Conservation (phyloP, 2,329 filamentous ascomycete genomes). For the Parastagonospora nodorum region DNA sequence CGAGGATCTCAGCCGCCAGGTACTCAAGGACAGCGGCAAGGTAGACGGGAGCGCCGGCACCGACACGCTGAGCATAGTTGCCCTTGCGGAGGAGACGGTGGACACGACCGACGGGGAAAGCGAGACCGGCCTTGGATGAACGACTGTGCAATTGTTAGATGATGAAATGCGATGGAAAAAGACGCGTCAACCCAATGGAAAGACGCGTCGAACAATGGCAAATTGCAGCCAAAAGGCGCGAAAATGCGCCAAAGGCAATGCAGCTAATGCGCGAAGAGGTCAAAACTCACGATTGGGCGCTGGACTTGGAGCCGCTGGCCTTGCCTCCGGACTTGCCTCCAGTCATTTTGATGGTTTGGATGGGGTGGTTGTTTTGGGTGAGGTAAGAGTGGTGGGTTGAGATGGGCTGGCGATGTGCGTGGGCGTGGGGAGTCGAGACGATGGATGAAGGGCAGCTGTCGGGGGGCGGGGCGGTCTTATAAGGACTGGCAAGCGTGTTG, state of each 20-base stretch:
- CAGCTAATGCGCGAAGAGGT: conserved; percentile 9
- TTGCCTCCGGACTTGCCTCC: conserved; percentile 99
- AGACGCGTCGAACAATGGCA: conserved; percentile 27
- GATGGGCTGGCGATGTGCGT: conserved; percentile 30
- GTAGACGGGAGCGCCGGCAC: conserved; percentile 97
- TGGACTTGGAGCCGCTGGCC: conserved; percentile 94
- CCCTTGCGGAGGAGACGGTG: conserved; percentile 98
- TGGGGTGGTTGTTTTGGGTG: conserved; percentile 33
- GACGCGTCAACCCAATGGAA: conserved; percentile 50
- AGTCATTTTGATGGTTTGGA: conserved; percentile 85
- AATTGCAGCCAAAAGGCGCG: conserved; percentile 2
- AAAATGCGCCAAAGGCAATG: conserved; percentile 18
- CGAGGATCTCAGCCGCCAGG: conserved; percentile 97
- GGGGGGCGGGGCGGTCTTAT: conserved; percentile 47
- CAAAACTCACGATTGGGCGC: conserved; percentile 90
- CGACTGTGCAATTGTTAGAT: conserved; percentile 64
- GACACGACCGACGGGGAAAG: conserved; percentile 98
- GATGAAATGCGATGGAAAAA: conserved; percentile 23
- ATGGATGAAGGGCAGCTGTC: conserved; percentile 48
- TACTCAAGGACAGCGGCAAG: conserved; percentile 98
- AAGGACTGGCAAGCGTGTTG: conserved; percentile 46
- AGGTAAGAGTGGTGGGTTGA: conserved; percentile 19
- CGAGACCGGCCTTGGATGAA: conserved; percentile 98
- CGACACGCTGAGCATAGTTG: conserved; percentile 99
- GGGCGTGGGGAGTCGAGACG: conserved; percentile 42